A percentile compares a stretch with the other conserved stretches of the same genome.
Evolutionary conservation across 2,329 filamentous ascomycete species (phyloP).

Genomic region (Leptographium radiaticola): DNA sequence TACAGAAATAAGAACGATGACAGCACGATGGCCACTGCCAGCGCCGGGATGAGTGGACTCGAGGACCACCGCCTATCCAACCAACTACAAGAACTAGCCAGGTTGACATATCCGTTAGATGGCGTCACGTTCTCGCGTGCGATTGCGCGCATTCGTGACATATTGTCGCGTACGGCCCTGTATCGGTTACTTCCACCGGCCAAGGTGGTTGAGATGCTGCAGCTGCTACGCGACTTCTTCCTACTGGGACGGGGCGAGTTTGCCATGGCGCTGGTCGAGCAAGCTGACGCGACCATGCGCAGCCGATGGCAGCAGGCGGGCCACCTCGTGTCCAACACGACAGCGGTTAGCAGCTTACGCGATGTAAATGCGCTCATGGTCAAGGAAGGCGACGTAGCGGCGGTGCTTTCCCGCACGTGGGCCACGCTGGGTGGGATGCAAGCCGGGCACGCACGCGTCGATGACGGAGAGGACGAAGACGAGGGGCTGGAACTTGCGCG

Average conservation of each 20-base stretch:
- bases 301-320: slow-evolving; percentile 56
- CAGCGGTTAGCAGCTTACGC: slow-evolving; percentile 24
- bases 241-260: slow-evolving; percentile 84
- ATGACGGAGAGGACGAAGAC: slow-evolving; percentile 58
- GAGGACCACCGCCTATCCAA: slow-evolving; percentile 37
- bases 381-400: slow-evolving; percentile 76
- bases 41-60: slow-evolving; percentile 9
- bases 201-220: slow-evolving; percentile 64
- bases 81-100: slow-evolving; percentile 57
- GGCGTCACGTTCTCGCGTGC: slow-evolving; percentile 55
- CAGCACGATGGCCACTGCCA: slow-evolving; percentile 24
- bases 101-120: slow-evolving; percentile 61
- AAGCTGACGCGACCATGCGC: slow-evolving; percentile 71
- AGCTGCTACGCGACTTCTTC: slow-evolving; percentile 73
- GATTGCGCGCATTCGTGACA: slow-evolving; percentile 64
- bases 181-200: slow-evolving; percentile 68
- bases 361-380: slow-evolving; percentile 52
- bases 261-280: slow-evolving; percentile 69
- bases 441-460: slow-evolving; percentile 50
- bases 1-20: background rate
- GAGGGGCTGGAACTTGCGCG: slow-evolving; percentile 74
- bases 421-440: slow-evolving; percentile 65
- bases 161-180: slow-evolving; percentile 70
- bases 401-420: slow-evolving; percentile 67
- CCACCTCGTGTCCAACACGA: slow-evolving; percentile 24